phyloP scores from a whole-genome alignment of 495 filamentous ascomycete species.

The Pyrenopolyporus hunteri region DNA sequence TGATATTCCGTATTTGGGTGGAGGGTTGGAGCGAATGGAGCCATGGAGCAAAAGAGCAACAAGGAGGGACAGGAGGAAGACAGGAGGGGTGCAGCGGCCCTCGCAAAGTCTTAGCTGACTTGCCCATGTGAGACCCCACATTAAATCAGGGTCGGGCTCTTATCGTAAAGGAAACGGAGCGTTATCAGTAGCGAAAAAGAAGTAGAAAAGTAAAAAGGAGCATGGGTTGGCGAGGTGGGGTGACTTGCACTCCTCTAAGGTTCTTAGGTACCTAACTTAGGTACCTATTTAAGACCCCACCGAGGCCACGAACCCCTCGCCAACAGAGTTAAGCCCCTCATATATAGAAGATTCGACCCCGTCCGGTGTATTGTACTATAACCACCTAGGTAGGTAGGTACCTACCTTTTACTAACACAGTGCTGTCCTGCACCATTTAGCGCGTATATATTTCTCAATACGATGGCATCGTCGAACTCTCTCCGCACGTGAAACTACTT shows the following conservation, averaged over 20 bases:
- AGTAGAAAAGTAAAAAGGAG: background rate
- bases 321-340: too few relatives aligned
- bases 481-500: too few relatives aligned
- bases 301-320: background rate
- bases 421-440: too few relatives aligned
- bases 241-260: constrained; percentile 10
- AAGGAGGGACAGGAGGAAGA: background rate
- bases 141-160: constrained; percentile 25
- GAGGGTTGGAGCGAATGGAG: background rate
- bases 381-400: too few relatives aligned
- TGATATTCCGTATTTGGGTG: background rate
- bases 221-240: constrained; percentile 20
- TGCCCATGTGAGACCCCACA: constrained; percentile 39
- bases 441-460: too few relatives aligned
- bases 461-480: too few relatives aligned
- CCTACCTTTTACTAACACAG: too few relatives aligned
- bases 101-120: constrained; percentile 37
- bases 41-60: too few relatives aligned
- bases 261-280: too few relatives aligned
- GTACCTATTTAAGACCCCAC: background rate
- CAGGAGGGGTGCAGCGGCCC: constrained; percentile 30
- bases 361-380: too few relatives aligned
- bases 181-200: constrained; percentile 2
- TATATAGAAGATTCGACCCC: too few relatives aligned
- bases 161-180: constrained; percentile 19